Base-by-base conservation (phyloP, 257 asterid genomes). In the Penstemon davidsonii region DNA sequence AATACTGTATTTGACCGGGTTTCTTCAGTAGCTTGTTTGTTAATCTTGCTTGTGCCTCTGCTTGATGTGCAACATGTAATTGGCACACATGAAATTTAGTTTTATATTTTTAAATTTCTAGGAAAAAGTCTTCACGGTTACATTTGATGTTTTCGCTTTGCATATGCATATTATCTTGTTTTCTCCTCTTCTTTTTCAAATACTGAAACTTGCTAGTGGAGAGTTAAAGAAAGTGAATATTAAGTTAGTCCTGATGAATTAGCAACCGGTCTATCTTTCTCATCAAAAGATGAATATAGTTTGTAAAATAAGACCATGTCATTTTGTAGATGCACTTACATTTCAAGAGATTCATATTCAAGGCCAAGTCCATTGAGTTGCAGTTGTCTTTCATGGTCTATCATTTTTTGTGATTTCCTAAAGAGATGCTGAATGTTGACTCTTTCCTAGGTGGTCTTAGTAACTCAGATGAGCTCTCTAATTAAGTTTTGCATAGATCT, bases 31-130 rank as follows among this genome's bases (percentile, higher is more conserved):
- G 11, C 66, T 61, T 68, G 54, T 60, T 39, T 7, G n/a, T 51
- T 47, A 52, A 46, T 55, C 50, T 15, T 56, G 9, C 10, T 60
- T 25, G 33, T 54, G 18, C 36, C 37, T 61, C 2, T 18, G 51
- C 51, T 58, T 43, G 39, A 60, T 11, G 45, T 15, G 51, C 41
- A 6, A 36, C 60, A 49, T 8, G 8, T 7, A 7, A 3, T 39
- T 41, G 62, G 70, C 52, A 64, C 11, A 18, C 52, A 43, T 61
- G 15, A 55, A 13, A n/a, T 64, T 37, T 64, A 64, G 69, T 33
- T 46, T 9, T 12, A 63, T 45, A 11, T 50, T 4, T 11, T 37
- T 47, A 44, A 13, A 4, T 49, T 40, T 62, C 55, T 43, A 62
- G 55, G 12, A 47, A 49, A 46, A 62, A 0, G 55, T 45, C 18